Percentiles rank a stretch among this genome's conserved stretches.
phyloP scores from a whole-genome alignment of 2,329 filamentous ascomycete species.

The Capronia coronata region DNA sequence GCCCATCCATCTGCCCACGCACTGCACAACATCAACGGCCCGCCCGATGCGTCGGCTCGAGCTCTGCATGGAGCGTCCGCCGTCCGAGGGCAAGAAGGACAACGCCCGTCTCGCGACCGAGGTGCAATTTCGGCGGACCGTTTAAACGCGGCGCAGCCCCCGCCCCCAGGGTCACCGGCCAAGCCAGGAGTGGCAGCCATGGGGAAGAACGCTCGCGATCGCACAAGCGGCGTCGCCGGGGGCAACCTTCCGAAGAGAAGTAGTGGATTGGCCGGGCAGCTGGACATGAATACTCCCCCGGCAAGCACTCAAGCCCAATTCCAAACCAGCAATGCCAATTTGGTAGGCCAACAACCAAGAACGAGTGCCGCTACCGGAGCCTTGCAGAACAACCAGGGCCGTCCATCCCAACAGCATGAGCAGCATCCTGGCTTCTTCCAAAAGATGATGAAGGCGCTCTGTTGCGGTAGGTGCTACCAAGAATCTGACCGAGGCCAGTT shows the following conservation, averaged over 20 bases:
- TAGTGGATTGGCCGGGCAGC: conserved; percentile 33
- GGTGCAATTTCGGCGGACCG: conserved; percentile 68
- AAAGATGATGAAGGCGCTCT: conserved; percentile 87
- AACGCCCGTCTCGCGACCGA: conserved; percentile 51
- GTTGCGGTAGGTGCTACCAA: conserved; percentile 62
- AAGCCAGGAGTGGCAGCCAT: conserved; percentile 56
- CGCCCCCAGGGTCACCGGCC: conserved; percentile 70
- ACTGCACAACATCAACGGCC: conserved; percentile 69
- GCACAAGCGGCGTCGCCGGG: conserved; percentile 66
- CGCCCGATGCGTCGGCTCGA: conserved; percentile 75
- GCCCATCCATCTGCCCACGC: conserved; percentile 64
- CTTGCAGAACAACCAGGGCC: conserved; percentile 49
- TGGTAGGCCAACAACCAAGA: conserved; percentile 58
- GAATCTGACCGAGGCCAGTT: background rate
- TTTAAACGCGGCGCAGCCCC: conserved; percentile 92
- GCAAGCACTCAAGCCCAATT: conserved; percentile 93
- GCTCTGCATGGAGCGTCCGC: conserved; percentile 65
- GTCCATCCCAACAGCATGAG: conserved; percentile 54
- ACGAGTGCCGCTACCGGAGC: conserved; percentile 52
- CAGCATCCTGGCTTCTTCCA: conserved; percentile 75
- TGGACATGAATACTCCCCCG: conserved; percentile 73
- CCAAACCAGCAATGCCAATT: conserved; percentile 87
- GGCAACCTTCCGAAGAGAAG: conserved; percentile 28
- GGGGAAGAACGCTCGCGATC: conserved; percentile 58
- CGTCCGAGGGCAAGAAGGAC: conserved; percentile 31